Evolutionary conservation across 164 flowering plant species (phyloP), one percentile per base, ranked within the genome.

Genomic region (Annona cherimola): DNA sequence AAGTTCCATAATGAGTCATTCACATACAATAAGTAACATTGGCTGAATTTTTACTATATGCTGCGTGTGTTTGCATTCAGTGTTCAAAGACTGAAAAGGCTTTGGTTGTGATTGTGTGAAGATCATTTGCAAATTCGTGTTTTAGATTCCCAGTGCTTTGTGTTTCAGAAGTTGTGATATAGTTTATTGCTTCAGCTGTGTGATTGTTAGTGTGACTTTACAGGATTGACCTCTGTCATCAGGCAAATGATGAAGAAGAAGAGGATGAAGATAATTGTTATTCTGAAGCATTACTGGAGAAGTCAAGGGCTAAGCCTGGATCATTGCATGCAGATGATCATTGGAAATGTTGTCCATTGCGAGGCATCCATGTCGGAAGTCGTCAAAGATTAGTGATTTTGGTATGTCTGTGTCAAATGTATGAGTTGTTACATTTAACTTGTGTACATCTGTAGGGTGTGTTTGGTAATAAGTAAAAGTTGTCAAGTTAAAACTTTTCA

Each of bases 191-290:
- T 50, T 50, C 9, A 50, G 57, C 57, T 50, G 57, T 50, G 57
- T 50, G 57, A 50, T 50, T 75, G 41, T 71, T 73, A 66, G 50
- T 57, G 61, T 67, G 75, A 76, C 78, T 82, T 79, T 78, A 69
- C 76, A 94, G 98, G 98, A 88, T 90, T 66, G 98, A 94, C 80
- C 97, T 92, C 71, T 91, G 97, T 86, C 98, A 94, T 83, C 97
- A 90, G 80, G 77, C 89, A 76, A 82, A 80, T 81, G 95, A 92
- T 76, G 94, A 89, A 66, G 94, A 89, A 54, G 89, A 91, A 60
- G 97, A 93, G 50, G 96, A 94, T 65, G 96, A 88, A 65, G 94
- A 83, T 42, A 67, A 68, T 73, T 76, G 84, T 74, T 68, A 75
- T 70, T 81, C 63, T n/a, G 88, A 88, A 79, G 76, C 83, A 59